Evolutionary conservation across 1,284 basidiomycete species (phyloP).

Genomic region (Neonothopanus nambi): DNA sequence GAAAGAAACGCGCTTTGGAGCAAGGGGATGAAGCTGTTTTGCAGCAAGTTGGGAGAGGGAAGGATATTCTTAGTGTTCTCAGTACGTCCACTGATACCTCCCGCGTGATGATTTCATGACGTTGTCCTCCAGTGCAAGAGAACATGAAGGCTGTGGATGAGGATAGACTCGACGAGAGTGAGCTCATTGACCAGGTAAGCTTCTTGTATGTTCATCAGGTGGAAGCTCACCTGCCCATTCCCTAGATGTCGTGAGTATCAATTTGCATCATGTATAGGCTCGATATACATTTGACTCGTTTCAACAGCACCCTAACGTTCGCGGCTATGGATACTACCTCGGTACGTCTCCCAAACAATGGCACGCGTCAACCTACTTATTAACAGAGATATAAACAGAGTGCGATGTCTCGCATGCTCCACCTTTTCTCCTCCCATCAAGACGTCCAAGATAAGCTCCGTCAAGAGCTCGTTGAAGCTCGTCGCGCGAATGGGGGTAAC

Average conservation of each 20-base stretch:
- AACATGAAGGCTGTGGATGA: slow-evolving; percentile 32
- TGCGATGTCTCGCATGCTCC: slow-evolving; percentile 25
- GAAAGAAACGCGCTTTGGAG: slow-evolving; percentile 38
- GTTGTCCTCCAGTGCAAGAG: slow-evolving; percentile 28
- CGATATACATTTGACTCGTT: slow-evolving; percentile 2
- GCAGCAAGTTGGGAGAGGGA: slow-evolving; percentile 36
- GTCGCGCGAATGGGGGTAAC: slow-evolving; percentile 4
- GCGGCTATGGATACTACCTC: slow-evolving; percentile 33
- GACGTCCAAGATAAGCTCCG: slow-evolving; percentile 25
- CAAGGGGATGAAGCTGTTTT: slow-evolving; percentile 33
- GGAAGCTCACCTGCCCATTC: background rate
- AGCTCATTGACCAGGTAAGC: slow-evolving; percentile 28
- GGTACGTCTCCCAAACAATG: background rate
- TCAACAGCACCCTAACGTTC: slow-evolving; percentile 27
- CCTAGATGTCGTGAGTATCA: slow-evolving; percentile 17
- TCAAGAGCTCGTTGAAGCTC: slow-evolving; percentile 22
- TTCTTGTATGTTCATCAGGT: background rate
- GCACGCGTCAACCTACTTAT: background rate
- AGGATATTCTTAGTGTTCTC: slow-evolving; percentile 49
- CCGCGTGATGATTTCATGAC: background rate
- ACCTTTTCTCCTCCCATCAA: slow-evolving; percentile 24
- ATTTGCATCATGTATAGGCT: background rate
- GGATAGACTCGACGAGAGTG: slow-evolving; percentile 33
- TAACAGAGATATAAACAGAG: slow-evolving; percentile 8
- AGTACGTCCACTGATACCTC: slow-evolving; percentile 28